Base-by-base conservation (phyloP, 148 eudicot species). In the Diospyros kaki region DNA sequence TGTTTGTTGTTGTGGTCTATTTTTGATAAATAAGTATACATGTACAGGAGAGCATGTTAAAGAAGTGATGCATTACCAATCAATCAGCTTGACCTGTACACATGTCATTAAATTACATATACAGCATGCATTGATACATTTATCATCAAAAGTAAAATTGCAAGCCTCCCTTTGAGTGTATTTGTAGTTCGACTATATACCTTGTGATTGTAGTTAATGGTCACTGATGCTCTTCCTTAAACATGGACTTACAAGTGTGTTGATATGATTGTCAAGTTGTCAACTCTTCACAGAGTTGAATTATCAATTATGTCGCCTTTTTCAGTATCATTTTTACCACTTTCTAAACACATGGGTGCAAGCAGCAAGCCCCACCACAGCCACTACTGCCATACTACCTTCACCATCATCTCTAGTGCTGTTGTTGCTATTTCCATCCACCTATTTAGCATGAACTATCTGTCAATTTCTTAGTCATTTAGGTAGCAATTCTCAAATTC, bases 1-100 rank as follows among this genome's bases (percentile, higher is more conserved):
- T 52, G 43, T 38, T 69, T 11, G n/a, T 17, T 59, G 59, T 52
- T 52, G 45, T 69, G 45, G 53, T 69, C 8, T 69, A 69, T 53
- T 51, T 51, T 59, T 2, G 51, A 14, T 68, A 10, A 68, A 50
- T 8, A 60, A 41, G 44, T 39, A 38, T 39, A 63, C 10, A 38
- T 11, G 45, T 9, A 3, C 44, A 40, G 40, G 40, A 63, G 39
- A 1, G 10, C 40, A 2, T 39, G 50, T 60, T 1, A 65, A 43
- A 44, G 45, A 43, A 5, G 9, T 66, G 28, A 14, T 43, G 15
- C 52, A 14, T 43, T 45, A 2, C 15, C 53, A 7, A 15, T 66
- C 69, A 9, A 46, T 45, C 40, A 28, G 51, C 18, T 5, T 64
- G 17, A 62, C 39, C 44, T 62, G 66, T 53, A 53, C 11, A 9